phyloP scores from a whole-genome alignment of 202 grass and related monocot species.

The Setaria viridis region DNA sequence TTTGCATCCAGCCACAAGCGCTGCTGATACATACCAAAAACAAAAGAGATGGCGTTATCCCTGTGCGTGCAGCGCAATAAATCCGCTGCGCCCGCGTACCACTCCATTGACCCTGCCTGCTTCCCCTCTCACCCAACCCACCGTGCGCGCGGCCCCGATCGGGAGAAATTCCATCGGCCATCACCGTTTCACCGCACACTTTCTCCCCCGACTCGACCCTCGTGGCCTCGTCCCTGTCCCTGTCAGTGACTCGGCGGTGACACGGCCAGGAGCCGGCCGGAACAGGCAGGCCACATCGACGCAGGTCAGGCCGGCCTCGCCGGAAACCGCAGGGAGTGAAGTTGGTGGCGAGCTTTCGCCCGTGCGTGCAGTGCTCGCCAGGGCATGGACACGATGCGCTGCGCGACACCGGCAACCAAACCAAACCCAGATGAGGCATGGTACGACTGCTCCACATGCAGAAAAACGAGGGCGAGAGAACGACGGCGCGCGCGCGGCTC shows the following conservation, averaged over 20 bases:
- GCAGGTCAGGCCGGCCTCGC: constrained; percentile 27
- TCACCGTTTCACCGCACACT: not conserved
- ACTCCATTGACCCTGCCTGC: too few relatives aligned
- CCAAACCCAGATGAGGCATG: too few relatives aligned
- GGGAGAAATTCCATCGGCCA: too few relatives aligned
- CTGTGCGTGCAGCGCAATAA: too few relatives aligned
- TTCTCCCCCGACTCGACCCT: too few relatives aligned
- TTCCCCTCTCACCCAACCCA: too few relatives aligned
- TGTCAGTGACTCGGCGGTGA: not conserved
- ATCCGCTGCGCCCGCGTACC: too few relatives aligned
- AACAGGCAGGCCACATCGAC: not conserved
- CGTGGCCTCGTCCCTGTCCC: too few relatives aligned
- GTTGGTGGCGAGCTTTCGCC: not conserved
- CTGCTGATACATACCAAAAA: not conserved
- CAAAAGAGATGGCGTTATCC: not conserved
- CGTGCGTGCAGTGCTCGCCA: not conserved
- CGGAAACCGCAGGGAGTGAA: not conserved
- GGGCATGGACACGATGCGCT: not conserved
- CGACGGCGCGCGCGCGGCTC: too few relatives aligned
- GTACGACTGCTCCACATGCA: too few relatives aligned
- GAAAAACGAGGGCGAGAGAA: too few relatives aligned
- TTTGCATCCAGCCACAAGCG: not conserved
- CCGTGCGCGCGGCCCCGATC: too few relatives aligned
- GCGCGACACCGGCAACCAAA: not conserved
- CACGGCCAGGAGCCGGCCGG: not conserved